Conservation (phyloP, 2,329 filamentous ascomycete species). For the Paecilomyces fulvus region DNA sequence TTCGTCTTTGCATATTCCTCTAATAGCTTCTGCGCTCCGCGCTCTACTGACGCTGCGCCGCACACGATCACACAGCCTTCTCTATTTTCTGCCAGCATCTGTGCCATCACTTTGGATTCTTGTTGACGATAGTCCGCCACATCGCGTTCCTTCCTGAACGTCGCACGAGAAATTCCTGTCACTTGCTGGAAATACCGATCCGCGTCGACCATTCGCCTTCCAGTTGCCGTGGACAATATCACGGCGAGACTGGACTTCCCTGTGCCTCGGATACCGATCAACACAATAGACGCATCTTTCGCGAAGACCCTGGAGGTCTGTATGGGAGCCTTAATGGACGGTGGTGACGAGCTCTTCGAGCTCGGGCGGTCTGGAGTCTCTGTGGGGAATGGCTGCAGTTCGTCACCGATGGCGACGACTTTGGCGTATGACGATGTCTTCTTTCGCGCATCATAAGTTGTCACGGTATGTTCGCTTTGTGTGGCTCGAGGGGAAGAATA, state of each 20-base stretch:
- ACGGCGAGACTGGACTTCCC: constrained; percentile 70
- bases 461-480: constrained; percentile 4
- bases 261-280: constrained; percentile 64
- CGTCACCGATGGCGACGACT: constrained; percentile 5
- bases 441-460: neutral
- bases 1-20: constrained; percentile 55
- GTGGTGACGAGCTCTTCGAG: constrained; percentile 19
- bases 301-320: constrained; percentile 38
- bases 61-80: constrained; percentile 62
- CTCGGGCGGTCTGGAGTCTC: constrained; percentile 18
- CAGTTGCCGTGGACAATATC: constrained; percentile 64
- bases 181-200: constrained; percentile 59
- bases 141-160: constrained; percentile 57
- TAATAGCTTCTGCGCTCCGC: constrained; percentile 52
- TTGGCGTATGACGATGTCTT: neutral
- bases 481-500: constrained; percentile 2
- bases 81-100: constrained; percentile 50
- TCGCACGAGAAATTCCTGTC: constrained; percentile 53
- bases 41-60: constrained; percentile 60
- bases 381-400: constrained; percentile 9
- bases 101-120: constrained; percentile 54
- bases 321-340: constrained; percentile 16
- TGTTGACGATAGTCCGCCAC: constrained; percentile 53
- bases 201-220: constrained; percentile 59
- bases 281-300: constrained; percentile 59